Evolutionary conservation across 345 rosid genomes (phyloP).

Genomic region (Citrus hindsii): DNA sequence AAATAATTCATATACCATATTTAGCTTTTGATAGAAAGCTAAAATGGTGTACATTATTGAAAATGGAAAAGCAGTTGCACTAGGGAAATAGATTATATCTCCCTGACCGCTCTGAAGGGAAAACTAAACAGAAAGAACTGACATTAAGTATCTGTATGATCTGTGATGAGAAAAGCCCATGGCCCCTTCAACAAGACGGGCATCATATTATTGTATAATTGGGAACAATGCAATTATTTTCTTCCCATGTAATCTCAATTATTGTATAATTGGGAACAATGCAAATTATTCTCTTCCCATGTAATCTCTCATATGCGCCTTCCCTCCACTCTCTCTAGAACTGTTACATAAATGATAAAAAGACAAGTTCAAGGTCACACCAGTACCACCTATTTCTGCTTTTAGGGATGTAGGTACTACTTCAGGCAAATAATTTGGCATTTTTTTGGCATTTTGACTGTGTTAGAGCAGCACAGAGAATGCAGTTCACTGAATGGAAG

Average conservation of each 20-base stretch:
- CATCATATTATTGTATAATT: not conserved
- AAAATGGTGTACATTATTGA: not conserved
- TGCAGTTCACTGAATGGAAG: not conserved
- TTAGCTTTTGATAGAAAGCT: not conserved
- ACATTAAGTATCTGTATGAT: not conserved
- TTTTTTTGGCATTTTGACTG: not conserved
- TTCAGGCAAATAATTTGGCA: not conserved
- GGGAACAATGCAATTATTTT: not conserved
- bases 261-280: not conserved
- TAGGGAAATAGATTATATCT: not conserved
- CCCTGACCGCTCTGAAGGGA: not conserved
- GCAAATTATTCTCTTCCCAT: not conserved
- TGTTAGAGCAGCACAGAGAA: conserved; percentile 5
- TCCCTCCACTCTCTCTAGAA: not conserved
- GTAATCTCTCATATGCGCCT: not conserved
- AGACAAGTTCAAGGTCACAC: not conserved
- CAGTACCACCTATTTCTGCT: not conserved
- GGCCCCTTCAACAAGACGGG: not conserved
- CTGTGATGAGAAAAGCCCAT: not conserved
- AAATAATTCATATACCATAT: not conserved
- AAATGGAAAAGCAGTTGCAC: not conserved
- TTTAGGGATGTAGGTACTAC: not conserved
- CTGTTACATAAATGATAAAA: not conserved
- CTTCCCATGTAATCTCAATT: not conserved
- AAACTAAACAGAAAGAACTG: not conserved